Evolutionary conservation across 768 basidiomycete genomes (phyloP).

Genomic region (Pholiota conissans): DNA sequence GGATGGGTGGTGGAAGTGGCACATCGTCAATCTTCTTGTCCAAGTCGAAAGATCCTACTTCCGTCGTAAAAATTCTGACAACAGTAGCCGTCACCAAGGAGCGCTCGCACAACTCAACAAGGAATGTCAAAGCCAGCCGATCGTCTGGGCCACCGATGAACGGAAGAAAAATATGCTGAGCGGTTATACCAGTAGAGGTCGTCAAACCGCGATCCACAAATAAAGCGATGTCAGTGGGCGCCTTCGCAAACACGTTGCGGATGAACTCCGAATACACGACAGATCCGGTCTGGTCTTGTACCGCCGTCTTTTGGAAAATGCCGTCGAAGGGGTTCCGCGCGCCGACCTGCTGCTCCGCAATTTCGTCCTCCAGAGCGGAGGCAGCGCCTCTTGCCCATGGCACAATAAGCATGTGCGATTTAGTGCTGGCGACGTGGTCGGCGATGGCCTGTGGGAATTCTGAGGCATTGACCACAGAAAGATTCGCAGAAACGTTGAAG

Average conservation of each 20-base stretch:
- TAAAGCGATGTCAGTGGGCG: conserved; percentile 76
- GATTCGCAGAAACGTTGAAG: conserved; percentile 62
- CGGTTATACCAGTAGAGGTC: conserved; percentile 23
- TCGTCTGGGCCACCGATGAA: conserved; percentile 97
- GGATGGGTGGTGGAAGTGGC: conserved; percentile 16
- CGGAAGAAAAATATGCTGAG: conserved; percentile 75
- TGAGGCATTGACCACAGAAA: conserved; percentile 75
- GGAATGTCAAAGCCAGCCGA: conserved; percentile 77
- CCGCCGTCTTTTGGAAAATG: conserved; percentile 59
- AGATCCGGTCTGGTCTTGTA: conserved; percentile 51
- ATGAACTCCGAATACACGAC: conserved; percentile 81
- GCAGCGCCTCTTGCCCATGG: conserved; percentile 70
- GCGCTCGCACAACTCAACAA: conserved; percentile 75
- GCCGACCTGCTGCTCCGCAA: conserved; percentile 19
- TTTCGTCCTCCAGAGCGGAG: conserved; percentile 28
- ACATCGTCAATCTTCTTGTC: conserved; percentile 11
- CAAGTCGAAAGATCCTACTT: conserved; percentile 24
- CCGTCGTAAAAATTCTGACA: conserved; percentile 56
- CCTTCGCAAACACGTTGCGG: conserved; percentile 74
- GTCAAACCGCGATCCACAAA: conserved; percentile 75
- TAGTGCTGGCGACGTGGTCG: conserved; percentile 53
- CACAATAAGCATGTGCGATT: conserved; percentile 75
- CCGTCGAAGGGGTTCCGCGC: conserved; percentile 72
- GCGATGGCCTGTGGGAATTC: conserved; percentile 71
- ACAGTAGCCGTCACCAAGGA: conserved; percentile 69